phyloP scores from a whole-genome alignment of 352 stramenopile genomes.

The Phytopythium chamaehyphon region DNA sequence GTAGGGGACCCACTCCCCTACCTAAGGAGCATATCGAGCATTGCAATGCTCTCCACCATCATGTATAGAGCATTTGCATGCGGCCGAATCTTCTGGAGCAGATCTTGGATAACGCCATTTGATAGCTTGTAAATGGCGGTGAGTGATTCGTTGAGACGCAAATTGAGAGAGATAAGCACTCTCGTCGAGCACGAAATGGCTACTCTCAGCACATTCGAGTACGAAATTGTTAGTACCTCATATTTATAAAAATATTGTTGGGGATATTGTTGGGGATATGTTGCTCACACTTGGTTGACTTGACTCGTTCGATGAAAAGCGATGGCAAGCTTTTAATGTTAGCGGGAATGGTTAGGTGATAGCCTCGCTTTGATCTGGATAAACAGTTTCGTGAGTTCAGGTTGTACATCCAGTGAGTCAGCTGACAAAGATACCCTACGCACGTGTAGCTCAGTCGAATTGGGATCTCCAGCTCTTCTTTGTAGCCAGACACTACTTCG shows the following conservation, averaged over 20 bases:
- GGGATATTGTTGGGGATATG: no score
- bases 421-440: slow-evolving; percentile 12
- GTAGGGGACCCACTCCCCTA: no score
- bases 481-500: slow-evolving; percentile 67
- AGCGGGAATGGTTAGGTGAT: slow-evolving; percentile 62
- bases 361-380: slow-evolving; percentile 51
- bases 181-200: slow-evolving; percentile 87
- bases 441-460: slow-evolving; percentile 81
- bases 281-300: slow-evolving; percentile 49
- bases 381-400: no score
- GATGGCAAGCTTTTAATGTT: slow-evolving; percentile 52
- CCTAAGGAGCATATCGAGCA: slow-evolving; percentile 92
- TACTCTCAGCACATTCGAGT: slow-evolving; percentile 11
- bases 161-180: slow-evolving; percentile 80
- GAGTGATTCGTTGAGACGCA: slow-evolving; percentile 77
- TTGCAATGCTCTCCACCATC: slow-evolving; percentile 85
- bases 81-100: slow-evolving; percentile 78
- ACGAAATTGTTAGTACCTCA: background rate
- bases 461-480: slow-evolving; percentile 57
- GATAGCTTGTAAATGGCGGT: slow-evolving; percentile 87
- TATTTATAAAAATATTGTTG: no score
- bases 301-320: slow-evolving; percentile 62
- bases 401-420: no score
- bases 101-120: slow-evolving; percentile 77
- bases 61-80: slow-evolving; percentile 72